Percentiles rank a stretch among this genome's conserved stretches.
These are phyloP conservation scores for Kodamaea jinghongensis DNA, from an alignment of 805 yeast species.

Conservation along the genomic window DNA sequence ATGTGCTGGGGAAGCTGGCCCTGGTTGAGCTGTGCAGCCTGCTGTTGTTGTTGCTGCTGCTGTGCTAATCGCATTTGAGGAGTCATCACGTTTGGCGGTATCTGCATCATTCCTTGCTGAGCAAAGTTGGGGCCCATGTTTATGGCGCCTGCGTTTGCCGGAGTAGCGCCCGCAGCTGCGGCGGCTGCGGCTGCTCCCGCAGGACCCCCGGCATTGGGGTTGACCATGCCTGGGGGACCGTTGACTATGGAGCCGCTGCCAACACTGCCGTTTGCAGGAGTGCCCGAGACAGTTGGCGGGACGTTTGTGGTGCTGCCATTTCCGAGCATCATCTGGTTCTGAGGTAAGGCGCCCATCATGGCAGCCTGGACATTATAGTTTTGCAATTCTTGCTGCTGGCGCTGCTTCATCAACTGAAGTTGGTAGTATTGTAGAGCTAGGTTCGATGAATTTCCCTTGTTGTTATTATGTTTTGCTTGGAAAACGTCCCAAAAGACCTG, in stretches of 20 bases:
- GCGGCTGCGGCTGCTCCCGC: conserved; percentile 2
- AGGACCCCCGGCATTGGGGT: not conserved
- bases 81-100: not conserved
- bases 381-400: conserved; percentile 53
- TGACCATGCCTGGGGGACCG: conserved; percentile 4
- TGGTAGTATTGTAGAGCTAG: conserved; percentile 72
- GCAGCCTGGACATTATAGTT: conserved; percentile 32
- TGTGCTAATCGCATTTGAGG: conserved; percentile 10
- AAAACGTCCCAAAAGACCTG: conserved; percentile 92
- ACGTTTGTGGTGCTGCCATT: not conserved
- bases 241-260: not conserved
- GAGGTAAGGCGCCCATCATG: conserved; percentile 14
- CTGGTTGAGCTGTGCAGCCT: conserved; percentile 6
- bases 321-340: not conserved
- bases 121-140: not conserved
- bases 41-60: conserved; percentile 16
- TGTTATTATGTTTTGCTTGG: conserved; percentile 59
- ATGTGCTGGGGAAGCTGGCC: conserved; percentile 13
- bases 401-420: conserved; percentile 55
- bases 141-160: conserved; percentile 7
- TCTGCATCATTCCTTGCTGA: no score
- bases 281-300: not conserved
- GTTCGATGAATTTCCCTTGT: conserved; percentile 46
- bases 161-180: conserved; percentile 4
- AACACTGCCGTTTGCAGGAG: conserved; percentile 2